These are phyloP conservation scores for Mesembryanthemum crystallinum DNA, from an alignment of 148 eudicot genomes.

Conservation along the genomic window DNA sequence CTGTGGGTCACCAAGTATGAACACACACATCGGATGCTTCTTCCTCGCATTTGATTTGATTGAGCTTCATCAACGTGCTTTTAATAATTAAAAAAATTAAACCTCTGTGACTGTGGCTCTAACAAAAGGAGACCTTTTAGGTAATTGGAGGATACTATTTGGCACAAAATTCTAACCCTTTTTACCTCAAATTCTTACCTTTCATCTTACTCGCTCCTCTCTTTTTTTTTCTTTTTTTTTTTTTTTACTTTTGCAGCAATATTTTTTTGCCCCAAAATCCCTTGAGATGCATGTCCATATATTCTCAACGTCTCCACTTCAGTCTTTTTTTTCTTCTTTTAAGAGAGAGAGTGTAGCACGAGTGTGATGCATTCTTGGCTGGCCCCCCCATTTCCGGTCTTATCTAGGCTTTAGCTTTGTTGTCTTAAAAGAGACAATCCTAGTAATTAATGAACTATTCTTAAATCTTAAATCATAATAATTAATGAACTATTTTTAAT, in stretches of 20 bases:
- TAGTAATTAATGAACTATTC: not conserved
- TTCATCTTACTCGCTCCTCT: not conserved
- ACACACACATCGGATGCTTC: constrained; percentile 12
- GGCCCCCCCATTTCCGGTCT: constrained; percentile 2
- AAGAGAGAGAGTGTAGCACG: constrained; percentile 9
- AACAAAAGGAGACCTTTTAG: constrained; percentile 35
- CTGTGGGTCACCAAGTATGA: not conserved
- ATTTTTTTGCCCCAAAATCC: not conserved
- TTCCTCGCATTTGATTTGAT: not conserved
- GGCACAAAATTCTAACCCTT: constrained; percentile 48
- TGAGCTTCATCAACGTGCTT: constrained; percentile 21
- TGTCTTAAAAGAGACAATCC: constrained; percentile 21
- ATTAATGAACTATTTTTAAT: not conserved
- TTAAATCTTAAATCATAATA: constrained; percentile 15
- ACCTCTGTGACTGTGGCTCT: no score
- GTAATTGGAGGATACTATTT: constrained; percentile 16
- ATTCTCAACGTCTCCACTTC: constrained; percentile 22
- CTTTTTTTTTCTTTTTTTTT: constrained; percentile 10
- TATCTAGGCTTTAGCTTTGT: constrained; percentile 17
- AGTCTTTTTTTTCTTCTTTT: not conserved
- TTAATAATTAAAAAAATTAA: no score
- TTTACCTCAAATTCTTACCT: constrained; percentile 31
- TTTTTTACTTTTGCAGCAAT: constrained; percentile 9
- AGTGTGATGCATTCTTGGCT: not conserved
- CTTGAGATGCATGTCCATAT: constrained; percentile 22